Percentiles rank a stretch among this genome's conserved stretches.
Conservation (phyloP, 495 filamentous ascomycete genomes). For the Barbatosphaeria neglecta region DNA sequence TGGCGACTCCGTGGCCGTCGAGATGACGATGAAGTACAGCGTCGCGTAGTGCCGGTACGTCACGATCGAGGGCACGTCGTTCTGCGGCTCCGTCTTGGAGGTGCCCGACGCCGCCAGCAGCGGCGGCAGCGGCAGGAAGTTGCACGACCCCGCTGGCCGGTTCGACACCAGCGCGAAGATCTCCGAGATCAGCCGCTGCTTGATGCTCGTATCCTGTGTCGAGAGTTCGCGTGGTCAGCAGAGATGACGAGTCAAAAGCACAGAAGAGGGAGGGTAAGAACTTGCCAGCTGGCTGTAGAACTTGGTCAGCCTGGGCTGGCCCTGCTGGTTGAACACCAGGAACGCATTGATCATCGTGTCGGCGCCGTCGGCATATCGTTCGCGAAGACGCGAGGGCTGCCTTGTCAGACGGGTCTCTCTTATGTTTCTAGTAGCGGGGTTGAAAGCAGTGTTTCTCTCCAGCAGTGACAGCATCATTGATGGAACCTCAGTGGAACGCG, state of each 20-base stretch:
- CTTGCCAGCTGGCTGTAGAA: conserved; percentile 96
- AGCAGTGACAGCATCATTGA: too few relatives aligned
- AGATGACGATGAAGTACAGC: conserved; percentile 96
- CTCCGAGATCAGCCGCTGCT: conserved; percentile 91
- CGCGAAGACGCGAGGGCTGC: too few relatives aligned
- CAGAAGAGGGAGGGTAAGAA: conserved; percentile 1
- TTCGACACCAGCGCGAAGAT: conserved; percentile 95
- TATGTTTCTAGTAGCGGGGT: too few relatives aligned
- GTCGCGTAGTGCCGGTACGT: conserved; percentile 98
- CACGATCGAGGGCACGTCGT: conserved; percentile 85
- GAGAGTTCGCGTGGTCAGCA: conserved; percentile 7
- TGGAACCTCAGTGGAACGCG: too few relatives aligned
- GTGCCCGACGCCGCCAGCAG: conserved; percentile 37
- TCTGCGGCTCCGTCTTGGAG: conserved; percentile 50
- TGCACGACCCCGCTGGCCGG: conserved; percentile 79
- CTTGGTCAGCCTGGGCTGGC: conserved; percentile 90
- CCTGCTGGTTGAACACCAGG: conserved; percentile 96
- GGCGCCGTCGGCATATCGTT: too few relatives aligned
- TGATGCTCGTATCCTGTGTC: conserved; percentile 86
- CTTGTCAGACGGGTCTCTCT: too few relatives aligned
- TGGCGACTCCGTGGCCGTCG: conserved; percentile 91
- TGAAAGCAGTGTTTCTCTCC: too few relatives aligned
- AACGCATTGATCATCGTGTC: conserved; percentile 91
- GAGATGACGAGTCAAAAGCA: background rate
- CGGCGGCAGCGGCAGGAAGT: conserved; percentile 70